Conservation (phyloP, 202 grass and related monocot species). For the Zizania palustris region DNA sequence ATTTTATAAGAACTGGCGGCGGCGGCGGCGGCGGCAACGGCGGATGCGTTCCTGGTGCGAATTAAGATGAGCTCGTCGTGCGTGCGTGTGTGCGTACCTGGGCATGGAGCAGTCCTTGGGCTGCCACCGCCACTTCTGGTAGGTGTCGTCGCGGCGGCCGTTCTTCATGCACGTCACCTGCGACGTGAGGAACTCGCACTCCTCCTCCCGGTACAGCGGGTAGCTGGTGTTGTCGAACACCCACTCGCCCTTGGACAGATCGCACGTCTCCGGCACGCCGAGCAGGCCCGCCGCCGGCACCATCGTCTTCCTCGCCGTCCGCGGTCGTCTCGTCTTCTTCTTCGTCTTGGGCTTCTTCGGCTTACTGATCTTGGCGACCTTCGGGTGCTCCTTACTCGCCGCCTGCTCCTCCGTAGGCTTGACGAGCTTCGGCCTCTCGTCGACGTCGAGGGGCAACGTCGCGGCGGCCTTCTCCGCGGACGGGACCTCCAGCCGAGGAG, state of each 20-base stretch:
- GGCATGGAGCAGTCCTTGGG: conserved; percentile 76
- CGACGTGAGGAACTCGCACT: conserved; percentile 85
- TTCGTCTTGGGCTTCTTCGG: conserved; percentile 11
- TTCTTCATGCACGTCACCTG: conserved; percentile 98
- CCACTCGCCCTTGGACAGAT: conserved; percentile 76
- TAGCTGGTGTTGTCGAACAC: conserved; percentile 82
- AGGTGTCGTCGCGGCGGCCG: conserved; percentile 85
- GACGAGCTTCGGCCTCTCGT: background rate
- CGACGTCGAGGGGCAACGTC: conserved; percentile 16
- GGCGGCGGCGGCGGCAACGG: too few species aligned
- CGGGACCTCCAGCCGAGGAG: conserved; percentile 40
- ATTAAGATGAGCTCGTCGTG: background rate
- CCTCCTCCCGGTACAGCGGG: conserved; percentile 74
- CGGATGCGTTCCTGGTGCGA: background rate
- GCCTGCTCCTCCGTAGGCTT: background rate
- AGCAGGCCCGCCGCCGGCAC: conserved; percentile 33
- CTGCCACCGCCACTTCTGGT: conserved; percentile 98
- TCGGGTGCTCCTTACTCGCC: background rate
- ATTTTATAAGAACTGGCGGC: background rate
- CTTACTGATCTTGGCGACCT: background rate
- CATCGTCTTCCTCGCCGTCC: conserved; percentile 46
- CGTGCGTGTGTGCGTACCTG: conserved; percentile 42
- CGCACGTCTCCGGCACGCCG: conserved; percentile 70
- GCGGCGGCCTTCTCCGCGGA: conserved; percentile 18
- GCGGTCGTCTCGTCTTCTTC: conserved; percentile 30